Evolutionary conservation across 257 asterid genomes (phyloP).

Genomic region (Lycium ferocissimum): DNA sequence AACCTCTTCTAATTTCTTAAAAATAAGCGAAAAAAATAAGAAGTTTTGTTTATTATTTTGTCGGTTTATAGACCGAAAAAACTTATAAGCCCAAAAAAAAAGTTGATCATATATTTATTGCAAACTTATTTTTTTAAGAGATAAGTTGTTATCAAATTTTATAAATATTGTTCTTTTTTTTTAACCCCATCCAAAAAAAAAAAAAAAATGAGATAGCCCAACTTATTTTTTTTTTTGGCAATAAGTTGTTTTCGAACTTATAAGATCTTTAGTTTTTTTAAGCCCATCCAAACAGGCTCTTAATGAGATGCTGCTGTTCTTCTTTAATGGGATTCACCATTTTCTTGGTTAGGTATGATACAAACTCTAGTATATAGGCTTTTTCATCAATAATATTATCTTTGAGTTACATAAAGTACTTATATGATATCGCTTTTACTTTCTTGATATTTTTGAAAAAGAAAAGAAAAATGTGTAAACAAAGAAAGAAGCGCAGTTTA

Average conservation of each 20-base stretch:
- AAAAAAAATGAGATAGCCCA: no score
- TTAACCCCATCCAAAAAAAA: no score
- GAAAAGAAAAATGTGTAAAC: neutral
- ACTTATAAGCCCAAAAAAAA: no score
- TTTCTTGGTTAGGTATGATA: constrained; percentile 12
- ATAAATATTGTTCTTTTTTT: no score
- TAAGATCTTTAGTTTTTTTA: no score
- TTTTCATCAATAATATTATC: neutral
- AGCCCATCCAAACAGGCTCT: neutral
- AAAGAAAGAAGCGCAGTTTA: neutral
- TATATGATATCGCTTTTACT: neutral
- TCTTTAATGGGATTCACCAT: constrained; percentile 19
- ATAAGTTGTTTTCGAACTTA: neutral
- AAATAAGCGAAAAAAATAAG: no score
- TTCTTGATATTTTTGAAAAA: neutral
- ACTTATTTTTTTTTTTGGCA: neutral
- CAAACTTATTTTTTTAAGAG: no score
- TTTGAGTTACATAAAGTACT: neutral
- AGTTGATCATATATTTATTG: no score
- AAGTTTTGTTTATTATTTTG: no score
- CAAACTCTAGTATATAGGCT: neutral
- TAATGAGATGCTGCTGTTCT: neutral
- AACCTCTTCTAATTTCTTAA: no score
- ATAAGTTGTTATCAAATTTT: no score
- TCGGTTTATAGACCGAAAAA: no score